Evolutionary conservation across 495 filamentous ascomycete species (phyloP).

Genomic region (Neurospora sp.): DNA sequence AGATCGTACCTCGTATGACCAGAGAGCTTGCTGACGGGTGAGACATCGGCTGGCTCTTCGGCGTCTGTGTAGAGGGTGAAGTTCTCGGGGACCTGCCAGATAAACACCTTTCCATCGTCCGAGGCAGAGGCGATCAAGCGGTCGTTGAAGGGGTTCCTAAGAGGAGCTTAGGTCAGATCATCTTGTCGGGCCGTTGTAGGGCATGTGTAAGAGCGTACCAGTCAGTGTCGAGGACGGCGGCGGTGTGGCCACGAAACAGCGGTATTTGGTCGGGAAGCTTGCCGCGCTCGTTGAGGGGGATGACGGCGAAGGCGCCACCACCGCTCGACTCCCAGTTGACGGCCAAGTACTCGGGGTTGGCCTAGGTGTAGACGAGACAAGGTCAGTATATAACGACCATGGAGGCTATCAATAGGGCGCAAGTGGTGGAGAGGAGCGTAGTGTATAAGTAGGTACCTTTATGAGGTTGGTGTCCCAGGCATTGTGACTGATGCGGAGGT

Average conservation of each 20-base stretch:
- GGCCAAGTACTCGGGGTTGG: slow-evolving; percentile 87
- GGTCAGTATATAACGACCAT: slow-evolving; percentile 18
- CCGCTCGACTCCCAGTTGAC: slow-evolving; percentile 98
- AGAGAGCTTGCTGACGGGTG: slow-evolving; percentile 66
- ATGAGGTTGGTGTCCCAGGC: slow-evolving; percentile 98
- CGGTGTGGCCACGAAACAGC: slow-evolving; percentile 91
- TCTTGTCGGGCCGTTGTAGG: background rate
- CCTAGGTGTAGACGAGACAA: slow-evolving; percentile 37
- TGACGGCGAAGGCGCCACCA: slow-evolving; percentile 93
- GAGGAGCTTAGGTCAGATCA: slow-evolving; percentile 21
- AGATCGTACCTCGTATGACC: slow-evolving; percentile 54
- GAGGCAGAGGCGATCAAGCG: slow-evolving; percentile 85
- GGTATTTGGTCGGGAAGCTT: slow-evolving; percentile 88
- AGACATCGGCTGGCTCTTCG: slow-evolving; percentile 72
- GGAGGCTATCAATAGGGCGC: background rate
- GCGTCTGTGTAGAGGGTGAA: slow-evolving; percentile 77
- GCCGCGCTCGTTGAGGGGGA: slow-evolving; percentile 80
- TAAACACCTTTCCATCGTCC: slow-evolving; percentile 91
- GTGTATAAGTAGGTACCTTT: slow-evolving; percentile 48
- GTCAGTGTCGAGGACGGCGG: slow-evolving; percentile 92
- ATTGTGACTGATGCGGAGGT: slow-evolving; percentile 87
- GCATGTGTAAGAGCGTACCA: slow-evolving; percentile 46
- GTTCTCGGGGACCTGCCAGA: slow-evolving; percentile 87
- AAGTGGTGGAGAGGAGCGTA: background rate
- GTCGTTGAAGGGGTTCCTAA: slow-evolving; percentile 91